These are phyloP conservation scores for Chalciporus sphaerocephalus DNA, from an alignment of 768 basidiomycete species.

Conservation along the genomic window DNA sequence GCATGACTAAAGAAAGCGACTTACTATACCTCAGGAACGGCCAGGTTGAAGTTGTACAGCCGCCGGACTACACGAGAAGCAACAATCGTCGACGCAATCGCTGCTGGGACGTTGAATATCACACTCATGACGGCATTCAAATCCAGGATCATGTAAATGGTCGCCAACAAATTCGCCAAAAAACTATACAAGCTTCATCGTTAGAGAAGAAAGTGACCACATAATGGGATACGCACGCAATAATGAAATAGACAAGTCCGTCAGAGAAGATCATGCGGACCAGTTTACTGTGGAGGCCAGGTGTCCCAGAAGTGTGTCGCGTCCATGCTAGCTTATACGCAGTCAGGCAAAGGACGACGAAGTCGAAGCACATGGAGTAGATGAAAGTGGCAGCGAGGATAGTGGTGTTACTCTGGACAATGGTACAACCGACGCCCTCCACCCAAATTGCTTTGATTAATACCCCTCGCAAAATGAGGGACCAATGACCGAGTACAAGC, in stretches of 20 bases:
- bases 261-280: conserved; percentile 65
- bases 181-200: conserved; percentile 29
- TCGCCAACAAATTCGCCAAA: conserved; percentile 39
- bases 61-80: conserved; percentile 59
- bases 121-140: conserved; percentile 65
- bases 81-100: conserved; percentile 51
- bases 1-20: conserved; percentile 2
- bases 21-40: conserved; percentile 29
- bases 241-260: conserved; percentile 69
- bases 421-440: conserved; percentile 47
- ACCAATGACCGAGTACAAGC: conserved; percentile 67
- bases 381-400: conserved; percentile 68
- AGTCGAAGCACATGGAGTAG: conserved; percentile 73
- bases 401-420: conserved; percentile 56
- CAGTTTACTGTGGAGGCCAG: conserved; percentile 41
- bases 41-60: conserved; percentile 44
- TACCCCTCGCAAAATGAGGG: conserved; percentile 62
- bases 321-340: conserved; percentile 51
- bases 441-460: conserved; percentile 56
- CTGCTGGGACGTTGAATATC: conserved; percentile 63
- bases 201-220: conserved; percentile 23
- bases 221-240: conserved; percentile 48
- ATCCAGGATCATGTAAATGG: conserved; percentile 61
- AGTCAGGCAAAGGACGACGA: conserved; percentile 55
- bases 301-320: conserved; percentile 9